Percentiles rank a stretch among this genome's conserved stretches.
Evolutionary conservation across 23 red algal species (phyloP).

Genomic region (Gracilaria gracilis): DNA sequence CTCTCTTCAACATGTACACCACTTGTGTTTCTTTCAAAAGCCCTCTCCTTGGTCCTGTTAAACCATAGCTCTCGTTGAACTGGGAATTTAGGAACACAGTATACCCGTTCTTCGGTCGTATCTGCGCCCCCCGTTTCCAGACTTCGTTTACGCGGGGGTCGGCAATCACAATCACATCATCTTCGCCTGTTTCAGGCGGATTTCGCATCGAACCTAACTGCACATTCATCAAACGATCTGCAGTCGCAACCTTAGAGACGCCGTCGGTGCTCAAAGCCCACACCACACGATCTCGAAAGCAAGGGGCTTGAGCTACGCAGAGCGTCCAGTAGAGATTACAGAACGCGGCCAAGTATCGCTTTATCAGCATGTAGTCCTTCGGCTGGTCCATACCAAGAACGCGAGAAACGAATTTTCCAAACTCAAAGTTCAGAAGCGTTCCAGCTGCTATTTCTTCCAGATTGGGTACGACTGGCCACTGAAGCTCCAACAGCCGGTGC

Average conservation of each 20-base stretch:
- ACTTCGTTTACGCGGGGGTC: conserved; percentile 70
- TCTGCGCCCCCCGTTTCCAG: conserved; percentile 49
- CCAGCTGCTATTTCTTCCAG: conserved; percentile 82
- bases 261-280: conserved; percentile 64
- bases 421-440: conserved; percentile 75
- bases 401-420: conserved; percentile 64
- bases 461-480: conserved; percentile 83
- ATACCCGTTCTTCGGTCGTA: conserved; percentile 47
- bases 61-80: conserved; percentile 83
- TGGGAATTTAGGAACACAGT: conserved; percentile 74
- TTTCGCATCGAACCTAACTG: conserved; percentile 42
- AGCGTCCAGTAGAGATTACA: conserved; percentile 80
- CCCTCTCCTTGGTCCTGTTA: conserved; percentile 69
- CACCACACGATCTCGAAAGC: conserved; percentile 50
- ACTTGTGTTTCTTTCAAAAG: conserved; percentile 56
- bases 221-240: conserved; percentile 48
- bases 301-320: conserved; percentile 30
- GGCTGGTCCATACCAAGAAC: conserved; percentile 59
- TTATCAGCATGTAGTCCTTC: conserved; percentile 64
- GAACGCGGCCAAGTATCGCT: conserved; percentile 70
- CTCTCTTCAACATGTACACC: conserved; percentile 75
- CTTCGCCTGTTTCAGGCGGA: conserved; percentile 24
- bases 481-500: conserved; percentile 57
- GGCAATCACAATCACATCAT: conserved; percentile 70
- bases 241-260: conserved; percentile 58